These are phyloP conservation scores for Catharanthus roseus DNA, from an alignment of 257 asterid genomes.

Conservation along the genomic window DNA sequence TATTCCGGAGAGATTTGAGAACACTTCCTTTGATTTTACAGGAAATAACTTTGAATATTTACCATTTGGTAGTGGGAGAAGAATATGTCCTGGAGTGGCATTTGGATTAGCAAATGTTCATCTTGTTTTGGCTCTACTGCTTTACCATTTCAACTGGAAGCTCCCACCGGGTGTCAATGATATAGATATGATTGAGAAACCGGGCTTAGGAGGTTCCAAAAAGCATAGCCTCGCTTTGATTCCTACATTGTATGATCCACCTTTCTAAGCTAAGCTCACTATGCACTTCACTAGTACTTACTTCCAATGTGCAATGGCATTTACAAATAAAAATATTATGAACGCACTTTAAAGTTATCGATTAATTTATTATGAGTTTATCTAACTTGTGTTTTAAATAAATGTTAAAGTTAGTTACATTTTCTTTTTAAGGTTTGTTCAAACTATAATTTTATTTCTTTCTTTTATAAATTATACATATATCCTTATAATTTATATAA, in stretches of 20 bases:
- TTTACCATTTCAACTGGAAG: constrained; percentile 2
- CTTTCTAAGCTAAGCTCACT: too few relatives aligned
- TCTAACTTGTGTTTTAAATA: too few relatives aligned
- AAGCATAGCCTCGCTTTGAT: not conserved
- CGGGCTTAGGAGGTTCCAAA: not conserved
- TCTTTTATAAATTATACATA: too few relatives aligned
- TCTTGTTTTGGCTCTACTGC: not conserved
- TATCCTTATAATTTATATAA: too few relatives aligned
- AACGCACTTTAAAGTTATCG: too few relatives aligned
- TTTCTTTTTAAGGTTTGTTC: too few relatives aligned
- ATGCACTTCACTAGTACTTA: too few relatives aligned
- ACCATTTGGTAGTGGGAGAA: constrained; percentile 20
- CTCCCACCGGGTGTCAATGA: not conserved
- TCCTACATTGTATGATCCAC: not conserved
- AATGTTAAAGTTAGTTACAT: too few relatives aligned
- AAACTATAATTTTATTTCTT: too few relatives aligned
- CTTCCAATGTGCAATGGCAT: too few relatives aligned
- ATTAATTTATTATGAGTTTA: too few relatives aligned
- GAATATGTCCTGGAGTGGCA: constrained; percentile 16
- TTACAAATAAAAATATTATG: too few relatives aligned
- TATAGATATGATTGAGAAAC: not conserved
- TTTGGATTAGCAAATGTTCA: constrained; percentile 13
- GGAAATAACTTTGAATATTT: not conserved
- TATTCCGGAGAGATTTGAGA: not conserved
- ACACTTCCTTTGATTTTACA: constrained; percentile 4